Conservation (phyloP, 164 flowering plant species). For the Saururus chinensis region DNA sequence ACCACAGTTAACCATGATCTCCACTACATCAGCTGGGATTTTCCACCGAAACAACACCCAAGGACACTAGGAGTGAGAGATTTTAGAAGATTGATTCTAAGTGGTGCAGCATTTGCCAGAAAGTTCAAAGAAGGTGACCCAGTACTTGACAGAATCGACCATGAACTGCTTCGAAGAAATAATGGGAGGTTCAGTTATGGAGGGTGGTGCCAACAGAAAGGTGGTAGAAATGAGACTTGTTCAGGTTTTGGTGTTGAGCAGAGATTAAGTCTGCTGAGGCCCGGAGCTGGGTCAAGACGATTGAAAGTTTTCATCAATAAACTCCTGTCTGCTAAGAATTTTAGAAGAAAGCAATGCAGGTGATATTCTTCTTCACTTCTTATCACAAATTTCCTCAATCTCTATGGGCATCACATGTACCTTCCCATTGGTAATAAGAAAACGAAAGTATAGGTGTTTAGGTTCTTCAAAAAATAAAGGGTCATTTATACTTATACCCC, state of each 20-base stretch:
- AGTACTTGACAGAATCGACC: conserved; percentile 66
- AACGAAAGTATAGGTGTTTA: no score
- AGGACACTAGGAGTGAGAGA: conserved; percentile 50
- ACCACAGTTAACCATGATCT: conserved; percentile 80
- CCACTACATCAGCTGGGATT: conserved; percentile 87
- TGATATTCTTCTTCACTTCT: conserved; percentile 10
- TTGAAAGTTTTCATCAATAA: conserved; percentile 40
- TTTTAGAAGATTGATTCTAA: conserved; percentile 42
- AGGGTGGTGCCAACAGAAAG: conserved; percentile 60
- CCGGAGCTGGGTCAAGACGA: conserved; percentile 68
- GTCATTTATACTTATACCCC: no score
- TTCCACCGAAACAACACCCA: conserved; percentile 93
- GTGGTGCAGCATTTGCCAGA: conserved; percentile 68
- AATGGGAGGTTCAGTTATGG: conserved; percentile 42
- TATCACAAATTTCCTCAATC: no score
- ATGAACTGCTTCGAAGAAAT: conserved; percentile 39
- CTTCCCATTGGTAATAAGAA: no score
- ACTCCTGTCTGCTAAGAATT: conserved; percentile 28
- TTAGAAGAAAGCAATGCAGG: conserved; percentile 43
- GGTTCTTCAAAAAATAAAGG: neutral
- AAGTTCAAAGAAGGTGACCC: conserved; percentile 58
- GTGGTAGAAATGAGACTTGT: conserved; percentile 13
- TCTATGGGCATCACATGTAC: no score
- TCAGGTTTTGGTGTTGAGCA: conserved; percentile 15
- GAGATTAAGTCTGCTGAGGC: conserved; percentile 42